These are phyloP conservation scores for Artemisia argyi DNA, from an alignment of 129 eudicot species.

Conservation along the genomic window DNA sequence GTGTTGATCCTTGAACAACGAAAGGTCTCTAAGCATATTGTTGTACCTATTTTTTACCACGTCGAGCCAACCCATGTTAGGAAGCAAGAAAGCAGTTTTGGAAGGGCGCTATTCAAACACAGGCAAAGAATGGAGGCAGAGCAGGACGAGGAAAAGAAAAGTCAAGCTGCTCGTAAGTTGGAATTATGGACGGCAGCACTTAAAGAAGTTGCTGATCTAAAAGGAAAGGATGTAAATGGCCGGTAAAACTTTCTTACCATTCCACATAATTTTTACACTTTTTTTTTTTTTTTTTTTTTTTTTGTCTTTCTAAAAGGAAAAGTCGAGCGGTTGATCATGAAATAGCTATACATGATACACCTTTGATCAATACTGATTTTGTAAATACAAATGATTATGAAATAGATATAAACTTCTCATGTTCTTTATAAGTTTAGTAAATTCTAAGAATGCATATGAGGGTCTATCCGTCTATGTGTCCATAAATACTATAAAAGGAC, in stretches of 20 bases:
- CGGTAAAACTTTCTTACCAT: neutral
- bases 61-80: neutral
- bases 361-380: too few species aligned
- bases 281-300: too few species aligned
- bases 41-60: constrained; percentile 3
- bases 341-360: too few species aligned
- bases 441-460: too few species aligned
- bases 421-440: too few species aligned
- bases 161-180: neutral
- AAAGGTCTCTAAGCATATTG: neutral
- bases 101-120: neutral
- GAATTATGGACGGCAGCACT: neutral
- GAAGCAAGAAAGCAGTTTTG: constrained; percentile 6
- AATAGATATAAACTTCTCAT: too few species aligned
- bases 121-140: neutral
- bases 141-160: neutral
- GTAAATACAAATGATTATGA: too few species aligned
- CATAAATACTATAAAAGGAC: too few species aligned
- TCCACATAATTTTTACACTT: neutral
- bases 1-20: constrained; percentile 2
- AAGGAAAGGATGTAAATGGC: constrained; percentile 3
- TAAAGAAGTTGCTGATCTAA: neutral
- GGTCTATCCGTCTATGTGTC: too few species aligned
- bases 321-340: too few species aligned
- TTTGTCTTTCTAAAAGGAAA: too few species aligned